Base-by-base conservation (phyloP, 2,329 filamentous ascomycete genomes). In the Trichoderma koningii region DNA sequence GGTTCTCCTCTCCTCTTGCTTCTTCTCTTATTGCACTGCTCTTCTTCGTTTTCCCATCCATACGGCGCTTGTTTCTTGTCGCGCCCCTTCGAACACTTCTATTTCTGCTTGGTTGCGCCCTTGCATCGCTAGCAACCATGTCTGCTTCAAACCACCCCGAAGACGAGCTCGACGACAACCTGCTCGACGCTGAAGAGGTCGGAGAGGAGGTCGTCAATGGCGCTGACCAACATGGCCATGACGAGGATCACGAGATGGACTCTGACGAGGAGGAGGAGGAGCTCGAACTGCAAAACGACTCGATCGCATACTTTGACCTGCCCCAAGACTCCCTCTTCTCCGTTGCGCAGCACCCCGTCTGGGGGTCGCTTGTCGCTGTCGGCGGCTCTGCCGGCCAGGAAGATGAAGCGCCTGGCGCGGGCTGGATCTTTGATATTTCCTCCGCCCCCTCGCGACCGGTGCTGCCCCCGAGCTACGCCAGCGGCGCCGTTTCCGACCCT, bases 281-380 rank as follows among this genome's bases (percentile, higher is more conserved):
- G 76, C 87, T 97, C 48, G 80, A 86, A 48, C 83, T 98, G 7
- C 87, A 95, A 68, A 99, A 98, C 82, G 94, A 99, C 82, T 96
- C 92, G 69, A 83, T 89, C 70, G 94, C 92, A 66, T 94, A 96
- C 81, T 97, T 98, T 74, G 95, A 98, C 81, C 78, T 80, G 42
- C 92, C 97, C 81, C 90, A 88, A 71, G 93, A 97, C 83, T 93
- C 90, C 67, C 90, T 99, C 73, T 99, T 97, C 81, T 88, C 91
- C 78, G 95, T 99, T 75, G 92, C 94, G 19, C 92, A 97, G 76
- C 95, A 99, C 76, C 95, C 95, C 4, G 81, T 87, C 7, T 84
- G 90, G 73, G 87, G 89, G 6, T 83, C 88, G 21, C 87, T 98
- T 66, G 83, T 98, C 66, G 90, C 93, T 3, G 97, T 95, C 0